These are phyloP conservation scores for Pythium phragmitis DNA, from an alignment of 352 stramenopile genomes.

Conservation along the genomic window DNA sequence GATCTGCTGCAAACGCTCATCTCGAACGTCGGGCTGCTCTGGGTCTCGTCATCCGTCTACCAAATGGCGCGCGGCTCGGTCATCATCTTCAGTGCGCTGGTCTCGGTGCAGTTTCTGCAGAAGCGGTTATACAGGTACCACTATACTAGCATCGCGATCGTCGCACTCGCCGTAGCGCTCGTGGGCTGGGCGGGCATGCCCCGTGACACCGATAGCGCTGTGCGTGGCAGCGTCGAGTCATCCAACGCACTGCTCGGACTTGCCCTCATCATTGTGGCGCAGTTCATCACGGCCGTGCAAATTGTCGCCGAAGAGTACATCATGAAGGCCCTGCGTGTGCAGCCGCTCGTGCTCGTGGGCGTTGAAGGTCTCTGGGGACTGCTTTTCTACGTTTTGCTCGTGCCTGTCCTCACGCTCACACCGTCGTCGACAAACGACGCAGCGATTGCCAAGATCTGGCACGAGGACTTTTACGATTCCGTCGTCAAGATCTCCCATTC, in stretches of 20 bases:
- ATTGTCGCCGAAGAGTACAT: constrained; percentile 90
- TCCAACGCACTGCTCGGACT: constrained; percentile 67
- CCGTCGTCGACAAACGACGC: constrained; percentile 32
- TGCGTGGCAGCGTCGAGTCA: constrained; percentile 6
- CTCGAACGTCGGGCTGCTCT: constrained; percentile 85
- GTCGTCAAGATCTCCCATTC: constrained; percentile 75
- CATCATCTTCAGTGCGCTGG: constrained; percentile 88
- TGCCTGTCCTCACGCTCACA: constrained; percentile 65
- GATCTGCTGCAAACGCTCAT: constrained; percentile 85
- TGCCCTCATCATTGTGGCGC: constrained; percentile 69
- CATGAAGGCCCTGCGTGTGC: constrained; percentile 75
- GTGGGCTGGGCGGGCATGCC: constrained; percentile 58
- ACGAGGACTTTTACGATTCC: constrained; percentile 80
- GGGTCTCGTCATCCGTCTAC: constrained; percentile 87
- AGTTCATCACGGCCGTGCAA: constrained; percentile 83
- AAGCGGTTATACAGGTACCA: constrained; percentile 82
- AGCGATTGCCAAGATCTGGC: constrained; percentile 66
- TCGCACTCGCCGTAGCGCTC: constrained; percentile 59
- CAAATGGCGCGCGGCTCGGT: constrained; percentile 90
- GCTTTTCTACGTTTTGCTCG: constrained; percentile 63
- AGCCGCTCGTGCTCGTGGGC: constrained; percentile 81
- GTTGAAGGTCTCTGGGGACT: constrained; percentile 87
- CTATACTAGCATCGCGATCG: constrained; percentile 76
- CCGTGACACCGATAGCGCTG: constrained; percentile 1
- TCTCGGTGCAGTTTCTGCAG: constrained; percentile 79